phyloP scores from a whole-genome alignment of 306 rosid species.

The Cucurbita pepo region DNA sequence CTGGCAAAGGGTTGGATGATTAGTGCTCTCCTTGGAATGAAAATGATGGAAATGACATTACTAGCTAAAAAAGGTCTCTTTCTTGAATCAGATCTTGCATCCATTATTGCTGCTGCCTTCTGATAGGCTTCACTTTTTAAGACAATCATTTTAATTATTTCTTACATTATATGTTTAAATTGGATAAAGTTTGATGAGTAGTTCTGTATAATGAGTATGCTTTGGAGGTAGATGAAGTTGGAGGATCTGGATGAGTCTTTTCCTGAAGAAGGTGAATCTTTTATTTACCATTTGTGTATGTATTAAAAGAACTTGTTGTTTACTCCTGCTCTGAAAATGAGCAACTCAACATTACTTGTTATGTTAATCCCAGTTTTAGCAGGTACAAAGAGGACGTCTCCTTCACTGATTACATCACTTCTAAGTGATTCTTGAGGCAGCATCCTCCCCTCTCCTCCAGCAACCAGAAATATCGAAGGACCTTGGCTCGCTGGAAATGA shows the following conservation, averaged over 20 bases:
- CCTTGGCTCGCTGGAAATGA: slow-evolving; percentile 55
- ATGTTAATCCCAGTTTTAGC: slow-evolving; percentile 49
- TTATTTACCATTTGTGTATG: not conserved
- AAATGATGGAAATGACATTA: slow-evolving; percentile 1
- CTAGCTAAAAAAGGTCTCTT: not conserved
- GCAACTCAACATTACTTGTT: slow-evolving; percentile 40
- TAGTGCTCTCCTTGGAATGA: not conserved
- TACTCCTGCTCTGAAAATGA: slow-evolving; percentile 63
- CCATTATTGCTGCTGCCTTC: not conserved
- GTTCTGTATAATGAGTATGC: not conserved
- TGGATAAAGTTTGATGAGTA: not conserved
- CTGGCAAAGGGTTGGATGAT: not conserved
- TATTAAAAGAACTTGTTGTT: slow-evolving; percentile 47
- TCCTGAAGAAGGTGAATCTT: not conserved
- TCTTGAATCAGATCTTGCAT: not conserved
- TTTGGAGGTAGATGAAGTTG: not conserved
- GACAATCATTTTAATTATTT: not conserved
- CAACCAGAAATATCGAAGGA: slow-evolving; percentile 63
- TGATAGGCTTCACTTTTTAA: not conserved
- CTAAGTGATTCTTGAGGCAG: slow-evolving; percentile 19
- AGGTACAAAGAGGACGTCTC: slow-evolving; percentile 71
- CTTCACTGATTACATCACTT: slow-evolving; percentile 37
- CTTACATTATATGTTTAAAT: not conserved
- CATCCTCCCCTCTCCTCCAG: slow-evolving; percentile 44
- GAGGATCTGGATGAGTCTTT: not conserved